A percentile compares a stretch with the other conserved stretches of the same genome.
Conservation (phyloP, 176 grass and related monocot genomes). For the Zizania latifolia region DNA sequence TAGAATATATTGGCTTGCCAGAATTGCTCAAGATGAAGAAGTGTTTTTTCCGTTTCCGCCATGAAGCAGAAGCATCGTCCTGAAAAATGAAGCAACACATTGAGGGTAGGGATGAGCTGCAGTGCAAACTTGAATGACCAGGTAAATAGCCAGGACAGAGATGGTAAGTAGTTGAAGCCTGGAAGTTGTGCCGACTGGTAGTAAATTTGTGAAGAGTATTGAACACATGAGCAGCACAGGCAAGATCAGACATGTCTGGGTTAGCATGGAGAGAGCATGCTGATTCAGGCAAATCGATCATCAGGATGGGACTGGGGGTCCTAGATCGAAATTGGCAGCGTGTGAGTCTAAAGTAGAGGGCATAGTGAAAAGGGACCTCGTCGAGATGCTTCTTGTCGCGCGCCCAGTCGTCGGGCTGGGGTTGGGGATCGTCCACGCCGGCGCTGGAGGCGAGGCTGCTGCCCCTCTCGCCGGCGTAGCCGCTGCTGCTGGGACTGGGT, state of each 20-base stretch:
- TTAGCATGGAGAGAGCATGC: too few relatives aligned
- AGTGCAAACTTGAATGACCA: background rate
- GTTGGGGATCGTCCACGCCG: constrained; percentile 41
- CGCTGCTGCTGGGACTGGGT: constrained; percentile 81
- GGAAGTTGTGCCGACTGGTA: background rate
- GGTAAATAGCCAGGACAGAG: background rate
- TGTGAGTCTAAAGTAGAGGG: too few relatives aligned
- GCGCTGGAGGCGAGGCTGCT: constrained; percentile 73
- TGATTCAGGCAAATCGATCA: too few relatives aligned
- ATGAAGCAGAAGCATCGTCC: constrained; percentile 86
- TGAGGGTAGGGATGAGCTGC: background rate
- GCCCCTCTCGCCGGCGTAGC: constrained; percentile 84
- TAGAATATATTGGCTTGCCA: constrained; percentile 94
- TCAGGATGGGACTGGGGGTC: too few relatives aligned
- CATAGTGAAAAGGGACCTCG: constrained; percentile 37
- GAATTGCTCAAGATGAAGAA: constrained; percentile 94
- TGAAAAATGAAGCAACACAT: constrained; percentile 27
- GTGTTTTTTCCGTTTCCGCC: constrained; percentile 97
- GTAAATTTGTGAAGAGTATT: background rate
- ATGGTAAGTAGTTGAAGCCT: background rate
- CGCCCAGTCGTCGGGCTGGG: constrained; percentile 37
- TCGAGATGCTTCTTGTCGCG: constrained; percentile 65
- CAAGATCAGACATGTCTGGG: too few relatives aligned
- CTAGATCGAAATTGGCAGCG: too few relatives aligned
- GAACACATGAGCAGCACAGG: too few relatives aligned